Evolutionary conservation across 129 eudicot species (phyloP).

Genomic region (Flaveria bidentis): DNA sequence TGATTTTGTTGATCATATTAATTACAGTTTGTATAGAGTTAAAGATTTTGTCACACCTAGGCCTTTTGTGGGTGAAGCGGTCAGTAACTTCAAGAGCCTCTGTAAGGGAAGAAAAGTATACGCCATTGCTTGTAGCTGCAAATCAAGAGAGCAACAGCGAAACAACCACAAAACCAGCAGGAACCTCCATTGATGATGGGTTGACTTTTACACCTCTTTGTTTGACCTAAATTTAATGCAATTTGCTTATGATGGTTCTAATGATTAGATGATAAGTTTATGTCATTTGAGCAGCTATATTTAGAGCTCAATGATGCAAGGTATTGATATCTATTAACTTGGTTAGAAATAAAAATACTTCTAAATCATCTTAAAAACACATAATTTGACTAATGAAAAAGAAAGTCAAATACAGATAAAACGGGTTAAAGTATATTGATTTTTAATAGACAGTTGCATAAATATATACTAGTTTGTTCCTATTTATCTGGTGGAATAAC

Average conservation of each 20-base stretch:
- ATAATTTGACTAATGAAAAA: constrained; percentile 1
- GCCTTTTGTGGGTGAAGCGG: constrained; percentile 39
- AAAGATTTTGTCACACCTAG: constrained; percentile 40
- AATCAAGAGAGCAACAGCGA: constrained; percentile 39
- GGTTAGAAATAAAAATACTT: constrained; percentile 5
- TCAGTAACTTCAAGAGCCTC: constrained; percentile 38
- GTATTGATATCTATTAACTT: constrained; percentile 18
- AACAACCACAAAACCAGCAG: constrained; percentile 27
- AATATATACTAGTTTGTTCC: constrained; percentile 16
- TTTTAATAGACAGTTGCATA: constrained; percentile 18
- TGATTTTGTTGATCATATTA: neutral
- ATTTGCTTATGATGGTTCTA: constrained; percentile 15
- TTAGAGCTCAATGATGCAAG: constrained; percentile 31
- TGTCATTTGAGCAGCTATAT: constrained; percentile 24
- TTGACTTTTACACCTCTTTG: constrained; percentile 17
- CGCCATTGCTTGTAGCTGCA: constrained; percentile 37
- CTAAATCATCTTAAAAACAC: neutral
- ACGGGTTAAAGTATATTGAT: neutral
- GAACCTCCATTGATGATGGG: constrained; percentile 43
- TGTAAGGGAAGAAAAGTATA: constrained; percentile 47
- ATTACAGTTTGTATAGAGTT: neutral
- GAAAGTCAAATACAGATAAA: constrained; percentile 25
- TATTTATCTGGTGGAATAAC: constrained; percentile 26
- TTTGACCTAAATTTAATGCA: neutral
- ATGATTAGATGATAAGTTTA: constrained; percentile 11